phyloP scores from a whole-genome alignment of 805 yeast species.

The Teunomyces kruisii region DNA sequence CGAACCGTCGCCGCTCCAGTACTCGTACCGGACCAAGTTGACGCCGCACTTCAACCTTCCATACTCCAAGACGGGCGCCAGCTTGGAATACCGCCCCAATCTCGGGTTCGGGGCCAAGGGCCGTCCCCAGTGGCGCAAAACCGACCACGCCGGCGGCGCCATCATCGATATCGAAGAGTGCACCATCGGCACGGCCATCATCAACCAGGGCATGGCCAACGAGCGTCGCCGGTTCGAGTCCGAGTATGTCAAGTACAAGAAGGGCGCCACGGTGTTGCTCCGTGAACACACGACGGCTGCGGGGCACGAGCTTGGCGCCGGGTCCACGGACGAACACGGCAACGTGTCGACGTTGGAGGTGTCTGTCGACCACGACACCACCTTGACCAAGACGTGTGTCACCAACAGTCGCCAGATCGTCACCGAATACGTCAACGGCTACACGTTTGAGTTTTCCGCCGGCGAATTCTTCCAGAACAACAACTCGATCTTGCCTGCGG shows the following conservation, averaged over 20 bases:
- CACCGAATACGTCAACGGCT: conserved; percentile 71
- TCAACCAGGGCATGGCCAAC: conserved; percentile 69
- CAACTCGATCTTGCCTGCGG: conserved; percentile 82
- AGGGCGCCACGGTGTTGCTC: conserved; percentile 84
- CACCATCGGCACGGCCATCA: conserved; percentile 77
- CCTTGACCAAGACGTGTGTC: conserved; percentile 65
- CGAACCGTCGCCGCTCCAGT: conserved; percentile 73
- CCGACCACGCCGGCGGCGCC: conserved; percentile 57
- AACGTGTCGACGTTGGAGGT: conserved; percentile 26
- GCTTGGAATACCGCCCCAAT: conserved; percentile 52
- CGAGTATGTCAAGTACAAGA: conserved; percentile 50
- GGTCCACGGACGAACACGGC: conserved; percentile 44
- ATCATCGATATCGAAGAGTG: conserved; percentile 94
- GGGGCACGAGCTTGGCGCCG: conserved; percentile 29
- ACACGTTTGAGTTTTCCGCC: conserved; percentile 82
- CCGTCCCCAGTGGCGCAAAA: conserved; percentile 63
- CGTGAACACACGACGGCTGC: conserved; percentile 68
- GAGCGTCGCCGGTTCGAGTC: conserved; percentile 60
- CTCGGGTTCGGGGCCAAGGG: conserved; percentile 91
- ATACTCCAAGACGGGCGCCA: conserved; percentile 37
- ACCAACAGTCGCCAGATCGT: conserved; percentile 79
- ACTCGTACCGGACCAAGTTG: conserved; percentile 82
- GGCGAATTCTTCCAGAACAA: conserved; percentile 97
- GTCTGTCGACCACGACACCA: conserved; percentile 21
- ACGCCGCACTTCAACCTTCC: conserved; percentile 95